Base-by-base conservation (phyloP, 371 early-diverging fungal genomes). In the Mortierella sp. region DNA sequence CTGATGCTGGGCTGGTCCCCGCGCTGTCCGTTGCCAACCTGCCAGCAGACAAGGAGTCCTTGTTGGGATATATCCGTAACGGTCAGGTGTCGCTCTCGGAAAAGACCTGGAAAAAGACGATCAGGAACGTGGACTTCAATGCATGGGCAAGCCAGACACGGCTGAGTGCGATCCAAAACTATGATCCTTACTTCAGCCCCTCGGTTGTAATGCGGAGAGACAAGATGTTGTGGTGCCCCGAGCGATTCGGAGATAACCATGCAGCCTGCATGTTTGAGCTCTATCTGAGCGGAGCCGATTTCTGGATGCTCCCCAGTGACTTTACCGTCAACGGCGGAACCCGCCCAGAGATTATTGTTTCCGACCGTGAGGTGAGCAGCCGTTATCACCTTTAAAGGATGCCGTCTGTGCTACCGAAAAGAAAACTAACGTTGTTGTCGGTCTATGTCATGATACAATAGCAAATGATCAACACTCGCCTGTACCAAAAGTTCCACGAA, bases 231-330 rank as follows among this genome's bases (percentile, higher is more conserved):
- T 88, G 89, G 89, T 92, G 93, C 72, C 92, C 91, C 19, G 93
- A 93, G 81, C 89, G 93, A 50, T 93, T 93, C 74, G 91, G 92
- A 42, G 82, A 90, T 47, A 93, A 92, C 83, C 92, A 93, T 74
- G 92, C 92, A 2, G 92, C 92, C 16, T 93, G 93, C 73, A 80
- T 93, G 54, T 92, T 89, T 79, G 92, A 93, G 68, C 88, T 92
- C 31, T 92, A 88, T 65, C 78, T 93, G 47, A 89, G 90, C 63
- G 93, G 93, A 44, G 88, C 90, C 16, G 91, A 93, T 50, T 91
- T 89, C 72, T 90, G 90, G 90, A 91, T 92, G 14, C 80, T 93
- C 11, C 92, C 93, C 19, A 79, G 90, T 42, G 91, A 92, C 70
- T 93, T 92, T 73, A 81, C 91, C 24, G 89, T 93, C 71, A 86